Percentiles rank a stretch among this genome's conserved stretches.
Evolutionary conservation across 805 yeast species (phyloP).

Genomic region (Kodamaea kaohsiungensis): DNA sequence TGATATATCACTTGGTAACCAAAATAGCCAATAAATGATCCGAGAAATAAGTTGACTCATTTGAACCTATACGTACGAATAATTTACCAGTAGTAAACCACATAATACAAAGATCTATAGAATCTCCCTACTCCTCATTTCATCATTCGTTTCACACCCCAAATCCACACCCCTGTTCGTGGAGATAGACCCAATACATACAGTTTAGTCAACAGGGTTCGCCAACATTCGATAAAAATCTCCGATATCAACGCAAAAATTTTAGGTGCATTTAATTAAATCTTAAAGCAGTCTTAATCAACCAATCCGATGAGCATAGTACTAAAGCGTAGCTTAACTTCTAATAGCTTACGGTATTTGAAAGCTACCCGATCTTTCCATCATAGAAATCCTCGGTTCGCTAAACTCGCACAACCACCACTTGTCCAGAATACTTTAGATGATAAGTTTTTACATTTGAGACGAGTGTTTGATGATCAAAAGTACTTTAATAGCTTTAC

Average conservation of each 20-base stretch:
- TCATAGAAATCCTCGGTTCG: neutral
- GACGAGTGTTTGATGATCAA: constrained; percentile 61
- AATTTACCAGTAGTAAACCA: too few species aligned
- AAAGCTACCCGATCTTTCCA: neutral
- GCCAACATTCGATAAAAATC: neutral
- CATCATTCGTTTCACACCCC: neutral
- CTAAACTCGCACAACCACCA: neutral
- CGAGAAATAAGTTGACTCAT: too few species aligned
- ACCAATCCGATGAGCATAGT: neutral
- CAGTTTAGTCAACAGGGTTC: neutral
- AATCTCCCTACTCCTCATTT: neutral
- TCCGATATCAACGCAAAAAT: neutral
- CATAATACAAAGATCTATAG: neutral
- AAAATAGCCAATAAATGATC: too few species aligned
- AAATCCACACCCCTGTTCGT: neutral
- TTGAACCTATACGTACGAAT: too few species aligned
- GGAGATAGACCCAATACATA: neutral
- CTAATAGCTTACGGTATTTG: neutral
- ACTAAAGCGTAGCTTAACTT: neutral
- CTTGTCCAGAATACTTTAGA: neutral
- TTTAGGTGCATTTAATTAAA: neutral
- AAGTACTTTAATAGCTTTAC: constrained; percentile 56
- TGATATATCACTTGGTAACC: too few species aligned
- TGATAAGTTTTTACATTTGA: constrained; percentile 18
- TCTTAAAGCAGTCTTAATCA: neutral